Evolutionary conservation across 768 basidiomycete genomes (phyloP).

Genomic region (Kondoa malvinella): DNA sequence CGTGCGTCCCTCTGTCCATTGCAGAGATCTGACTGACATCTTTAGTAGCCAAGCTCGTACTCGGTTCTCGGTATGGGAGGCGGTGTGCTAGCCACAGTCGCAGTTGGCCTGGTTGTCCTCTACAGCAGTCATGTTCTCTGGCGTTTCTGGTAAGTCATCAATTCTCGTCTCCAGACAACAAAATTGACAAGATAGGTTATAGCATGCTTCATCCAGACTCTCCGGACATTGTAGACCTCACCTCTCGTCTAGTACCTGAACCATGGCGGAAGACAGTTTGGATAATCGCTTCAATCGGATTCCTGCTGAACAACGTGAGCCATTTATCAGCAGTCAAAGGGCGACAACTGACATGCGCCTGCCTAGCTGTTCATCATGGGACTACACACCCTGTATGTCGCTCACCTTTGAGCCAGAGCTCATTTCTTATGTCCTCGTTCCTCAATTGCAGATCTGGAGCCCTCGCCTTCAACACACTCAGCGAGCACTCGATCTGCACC

Average conservation of each 20-base stretch:
- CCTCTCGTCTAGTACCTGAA: background rate
- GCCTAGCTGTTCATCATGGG: constrained; percentile 40
- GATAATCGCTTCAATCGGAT: constrained; percentile 18
- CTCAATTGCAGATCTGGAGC: no score
- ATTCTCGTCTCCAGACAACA: no score
- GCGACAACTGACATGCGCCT: no score
- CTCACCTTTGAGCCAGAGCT: no score
- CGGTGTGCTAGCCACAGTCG: constrained; percentile 8
- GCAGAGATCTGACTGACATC: background rate
- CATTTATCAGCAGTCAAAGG: no score
- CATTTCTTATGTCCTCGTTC: no score
- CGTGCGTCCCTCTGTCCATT: background rate
- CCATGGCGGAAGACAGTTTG: constrained; percentile 2
- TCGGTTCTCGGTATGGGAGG: constrained; percentile 20
- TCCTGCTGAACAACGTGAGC: constrained; percentile 22
- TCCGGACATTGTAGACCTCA: constrained; percentile 7
- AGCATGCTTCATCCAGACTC: constrained; percentile 3
- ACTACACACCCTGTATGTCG: constrained; percentile 34
- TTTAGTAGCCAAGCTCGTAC: constrained; percentile 18
- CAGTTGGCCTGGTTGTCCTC: constrained; percentile 17
- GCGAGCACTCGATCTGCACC: constrained; percentile 33
- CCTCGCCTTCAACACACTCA: constrained; percentile 37
- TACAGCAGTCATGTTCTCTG: constrained; percentile 23
- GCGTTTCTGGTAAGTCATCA: constrained; percentile 24
- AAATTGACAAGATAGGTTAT: constrained; percentile 9